phyloP scores from a whole-genome alignment of 1,284 basidiomycete species.

The Trichosporon ovoides region DNA sequence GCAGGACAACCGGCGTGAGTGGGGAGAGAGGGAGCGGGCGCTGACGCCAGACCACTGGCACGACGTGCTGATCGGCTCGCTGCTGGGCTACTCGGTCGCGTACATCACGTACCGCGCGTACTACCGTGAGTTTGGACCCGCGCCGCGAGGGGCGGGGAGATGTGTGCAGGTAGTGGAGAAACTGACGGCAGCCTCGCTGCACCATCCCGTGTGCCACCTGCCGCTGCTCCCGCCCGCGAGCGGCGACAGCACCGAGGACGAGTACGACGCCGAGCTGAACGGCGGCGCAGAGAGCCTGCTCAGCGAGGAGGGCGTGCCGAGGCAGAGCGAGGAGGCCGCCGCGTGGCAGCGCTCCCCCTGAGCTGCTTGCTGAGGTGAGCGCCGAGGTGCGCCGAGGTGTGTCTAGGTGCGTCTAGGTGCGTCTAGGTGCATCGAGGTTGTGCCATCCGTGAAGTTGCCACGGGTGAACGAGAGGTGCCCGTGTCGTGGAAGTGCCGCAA shows the following conservation, averaged over 20 bases:
- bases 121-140: conserved; percentile 31
- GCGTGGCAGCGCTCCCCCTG: conserved; percentile 15
- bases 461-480: too few species aligned
- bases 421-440: too few species aligned
- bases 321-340: conserved; percentile 39
- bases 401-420: too few species aligned
- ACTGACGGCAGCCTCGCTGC: conserved; percentile 48
- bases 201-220: conserved; percentile 56
- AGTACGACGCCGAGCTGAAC: conserved; percentile 20
- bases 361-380: background rate
- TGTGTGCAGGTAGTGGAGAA: conserved; percentile 49
- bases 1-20: conserved; percentile 78
- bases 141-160: too few species aligned
- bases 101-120: conserved; percentile 71
- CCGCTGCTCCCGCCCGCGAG: conserved; percentile 60
- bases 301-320: conserved; percentile 27
- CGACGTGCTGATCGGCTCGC: conserved; percentile 73
- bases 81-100: conserved; percentile 66
- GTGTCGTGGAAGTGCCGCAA: too few species aligned
- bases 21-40: background rate
- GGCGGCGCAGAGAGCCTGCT: conserved; percentile 34
- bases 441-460: too few species aligned
- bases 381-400: too few species aligned
- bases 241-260: conserved; percentile 26
- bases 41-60: conserved; percentile 69